phyloP scores from a whole-genome alignment of 208 protist genomes.

The Plasmodiophora brassicae region DNA sequence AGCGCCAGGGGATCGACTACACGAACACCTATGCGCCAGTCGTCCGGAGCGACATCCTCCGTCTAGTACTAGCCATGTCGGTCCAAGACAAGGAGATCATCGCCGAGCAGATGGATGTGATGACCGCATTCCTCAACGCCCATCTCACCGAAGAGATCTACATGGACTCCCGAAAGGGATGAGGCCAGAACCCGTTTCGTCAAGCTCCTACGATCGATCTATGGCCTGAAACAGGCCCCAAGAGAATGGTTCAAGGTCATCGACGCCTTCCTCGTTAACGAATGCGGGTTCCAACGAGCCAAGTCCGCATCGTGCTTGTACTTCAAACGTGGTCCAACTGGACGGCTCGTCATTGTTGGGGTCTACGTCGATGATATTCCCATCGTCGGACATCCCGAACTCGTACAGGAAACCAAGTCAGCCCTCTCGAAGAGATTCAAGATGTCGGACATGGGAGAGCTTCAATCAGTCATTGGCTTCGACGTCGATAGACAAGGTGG shows the following conservation, averaged over 20 bases:
- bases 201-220: background rate
- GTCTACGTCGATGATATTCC: background rate
- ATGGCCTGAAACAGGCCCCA: background rate
- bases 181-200: background rate
- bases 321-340: background rate
- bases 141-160: background rate
- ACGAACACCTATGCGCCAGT: background rate
- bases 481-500: background rate
- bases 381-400: background rate
- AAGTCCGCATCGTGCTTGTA: background rate
- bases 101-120: constrained; percentile 1
- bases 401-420: background rate
- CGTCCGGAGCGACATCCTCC: background rate
- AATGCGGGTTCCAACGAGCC: background rate
- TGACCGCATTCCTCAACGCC: background rate
- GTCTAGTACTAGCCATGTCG: background rate
- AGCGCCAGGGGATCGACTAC: background rate
- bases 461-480: background rate
- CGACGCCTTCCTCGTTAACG: background rate
- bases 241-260: background rate
- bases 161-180: background rate
- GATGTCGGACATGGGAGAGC: background rate
- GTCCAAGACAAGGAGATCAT: background rate
- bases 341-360: background rate
- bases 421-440: background rate